phyloP scores from a whole-genome alignment of 2,329 filamentous ascomycete genomes.

The Fusarium denticulatum region DNA sequence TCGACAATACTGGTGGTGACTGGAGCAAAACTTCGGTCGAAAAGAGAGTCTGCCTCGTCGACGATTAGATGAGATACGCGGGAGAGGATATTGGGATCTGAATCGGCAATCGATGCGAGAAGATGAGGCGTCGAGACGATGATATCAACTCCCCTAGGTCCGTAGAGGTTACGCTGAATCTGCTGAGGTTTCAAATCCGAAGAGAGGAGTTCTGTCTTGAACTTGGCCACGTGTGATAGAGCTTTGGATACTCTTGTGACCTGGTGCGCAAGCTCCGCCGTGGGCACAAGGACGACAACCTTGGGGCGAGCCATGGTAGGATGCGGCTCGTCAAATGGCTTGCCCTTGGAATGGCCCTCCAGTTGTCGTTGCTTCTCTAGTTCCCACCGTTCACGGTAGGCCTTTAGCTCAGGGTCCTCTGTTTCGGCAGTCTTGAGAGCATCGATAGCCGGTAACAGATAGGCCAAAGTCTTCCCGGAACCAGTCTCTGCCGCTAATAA shows the following conservation, averaged over 20 bases:
- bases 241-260: constrained; percentile 83
- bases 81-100: constrained; percentile 91
- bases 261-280: constrained; percentile 90
- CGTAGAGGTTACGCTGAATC: constrained; percentile 87
- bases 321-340: constrained; percentile 74
- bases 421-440: constrained; percentile 82
- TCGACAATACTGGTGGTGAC: constrained; percentile 86
- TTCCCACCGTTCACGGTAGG: constrained; percentile 65
- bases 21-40: constrained; percentile 91
- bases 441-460: constrained; percentile 85
- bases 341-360: constrained; percentile 64
- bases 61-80: constrained; percentile 88
- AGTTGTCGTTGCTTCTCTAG: constrained; percentile 67
- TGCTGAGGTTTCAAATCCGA: constrained; percentile 78
- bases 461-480: constrained; percentile 95
- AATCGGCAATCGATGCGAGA: constrained; percentile 85
- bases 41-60: constrained; percentile 95
- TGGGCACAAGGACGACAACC: constrained; percentile 88
- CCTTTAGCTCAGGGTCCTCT: constrained; percentile 65
- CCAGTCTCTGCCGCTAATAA: constrained; percentile 95
- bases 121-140: constrained; percentile 90
- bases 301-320: constrained; percentile 81
- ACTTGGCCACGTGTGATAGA: constrained; percentile 86
- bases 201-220: constrained; percentile 84
- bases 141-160: constrained; percentile 82